Percentiles rank a stretch among this genome's conserved stretches.
Evolutionary conservation across 345 rosid species (phyloP).

Genomic region (Sonneratia caseolaris): DNA sequence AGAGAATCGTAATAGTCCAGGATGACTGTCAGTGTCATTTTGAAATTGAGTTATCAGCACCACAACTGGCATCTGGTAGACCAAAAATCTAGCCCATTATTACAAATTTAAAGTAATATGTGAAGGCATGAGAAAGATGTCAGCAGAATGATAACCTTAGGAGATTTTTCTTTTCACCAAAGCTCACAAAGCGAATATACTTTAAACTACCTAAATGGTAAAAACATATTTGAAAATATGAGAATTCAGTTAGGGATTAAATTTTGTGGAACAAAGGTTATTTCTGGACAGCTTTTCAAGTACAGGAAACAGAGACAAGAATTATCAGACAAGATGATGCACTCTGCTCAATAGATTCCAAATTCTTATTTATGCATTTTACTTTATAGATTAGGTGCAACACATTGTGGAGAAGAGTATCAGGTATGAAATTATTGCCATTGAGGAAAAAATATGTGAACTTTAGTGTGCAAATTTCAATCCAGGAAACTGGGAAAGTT

Average conservation of each 20-base stretch:
- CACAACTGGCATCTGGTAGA: constrained; percentile 58
- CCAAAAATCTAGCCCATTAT: constrained; percentile 6
- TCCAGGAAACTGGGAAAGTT: not conserved
- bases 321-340: not conserved
- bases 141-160: not conserved
- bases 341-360: not conserved
- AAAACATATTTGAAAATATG: not conserved
- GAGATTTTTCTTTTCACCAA: not conserved
- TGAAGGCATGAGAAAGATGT: not conserved
- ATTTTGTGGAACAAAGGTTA: not conserved
- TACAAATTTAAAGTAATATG: not conserved
- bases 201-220: not conserved
- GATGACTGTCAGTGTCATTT: constrained; percentile 34
- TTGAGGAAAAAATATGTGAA: not conserved
- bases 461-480: not conserved
- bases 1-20: constrained; percentile 63
- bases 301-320: not conserved
- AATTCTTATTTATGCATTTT: not conserved
- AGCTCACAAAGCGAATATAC: not conserved
- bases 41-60: constrained; percentile 63
- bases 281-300: not conserved
- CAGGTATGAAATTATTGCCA: not conserved
- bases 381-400: not conserved
- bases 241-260: not conserved
- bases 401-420: not conserved